A percentile compares a stretch with the other conserved stretches of the same genome.
Evolutionary conservation across 768 basidiomycete genomes (phyloP).

Genomic region (Mycena metata): DNA sequence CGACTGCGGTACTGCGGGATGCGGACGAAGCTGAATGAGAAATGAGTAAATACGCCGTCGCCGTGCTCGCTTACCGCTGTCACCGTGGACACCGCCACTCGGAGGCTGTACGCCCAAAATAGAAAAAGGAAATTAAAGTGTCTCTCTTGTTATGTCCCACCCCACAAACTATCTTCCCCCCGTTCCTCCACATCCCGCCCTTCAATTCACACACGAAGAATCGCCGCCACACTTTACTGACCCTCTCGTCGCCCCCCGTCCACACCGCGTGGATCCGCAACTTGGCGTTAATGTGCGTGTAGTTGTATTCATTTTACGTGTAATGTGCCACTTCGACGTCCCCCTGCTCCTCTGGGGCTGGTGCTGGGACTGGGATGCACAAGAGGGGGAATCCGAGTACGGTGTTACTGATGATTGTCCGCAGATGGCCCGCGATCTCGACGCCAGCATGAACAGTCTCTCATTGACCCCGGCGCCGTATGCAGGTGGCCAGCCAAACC

Average conservation of each 20-base stretch:
- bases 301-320: neutral
- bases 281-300: constrained; percentile 69
- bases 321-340: constrained; percentile 25
- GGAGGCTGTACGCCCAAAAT: no score
- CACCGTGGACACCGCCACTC: no score
- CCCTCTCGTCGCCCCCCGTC: constrained; percentile 74
- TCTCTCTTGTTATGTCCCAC: no score
- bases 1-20: no score
- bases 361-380: constrained; percentile 36
- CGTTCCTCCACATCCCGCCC: no score
- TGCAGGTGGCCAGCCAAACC: constrained; percentile 14
- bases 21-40: no score
- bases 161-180: no score
- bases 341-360: constrained; percentile 41
- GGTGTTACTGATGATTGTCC: neutral
- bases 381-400: no score
- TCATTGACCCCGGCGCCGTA: neutral
- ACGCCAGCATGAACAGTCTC: constrained; percentile 43
- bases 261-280: constrained; percentile 71
- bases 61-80: no score
- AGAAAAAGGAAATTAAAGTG: no score
- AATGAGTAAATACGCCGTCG: no score
- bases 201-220: constrained; percentile 25
- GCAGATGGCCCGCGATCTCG: constrained; percentile 76
- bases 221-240: constrained; percentile 66